Evolutionary conservation across 257 asterid genomes (phyloP), one percentile per base, ranked within the genome.

Genomic region (Cynanchum wilfordii): DNA sequence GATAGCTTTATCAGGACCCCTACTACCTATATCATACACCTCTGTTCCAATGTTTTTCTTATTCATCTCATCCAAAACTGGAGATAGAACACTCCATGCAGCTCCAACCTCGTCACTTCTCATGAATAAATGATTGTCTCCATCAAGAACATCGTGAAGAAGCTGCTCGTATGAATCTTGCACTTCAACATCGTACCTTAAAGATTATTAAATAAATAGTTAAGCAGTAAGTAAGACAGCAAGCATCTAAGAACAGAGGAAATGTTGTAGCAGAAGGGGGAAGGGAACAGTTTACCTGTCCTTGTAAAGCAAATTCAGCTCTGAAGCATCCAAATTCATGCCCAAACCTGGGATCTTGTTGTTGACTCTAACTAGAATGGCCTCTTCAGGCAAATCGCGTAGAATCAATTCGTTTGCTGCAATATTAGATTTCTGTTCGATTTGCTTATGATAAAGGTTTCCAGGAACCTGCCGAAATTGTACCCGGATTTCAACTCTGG

Each of bases 161-260:
- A 86, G 86, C 75, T 86, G 87, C 81, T 86, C 89, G 30, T 85
- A 83, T 0, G 87, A 79, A 79, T 85, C 87, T 2, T 86, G 78
- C 20, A 81, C 83, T 69, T 81, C 86, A n/a, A 73, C 8, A 10
- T 75, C 30, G 72, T 85, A 85, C 87, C 89, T 83, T 73, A 33
- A 40, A 44, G 5, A 56, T 33, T 29, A 47, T 40, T 40, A 40
- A 40, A 1, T 40, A 40, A 40, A 40, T 0, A 40, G 45, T 42
- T 42, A 8, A 42, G 47, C 1, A 42, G 45, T 0, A 40, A 40
- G 45, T 40, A 42, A 10, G 10, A 11, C 5, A 33, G 38, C 38
- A 33, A 7, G 1, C 47, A 42, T 42, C 47, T 11, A 42, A 42
- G 47, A 42, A 42, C 47, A 42, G 47, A 42, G 38, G 38, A 33